Percentiles rank a stretch among this genome's conserved stretches.
Conservation (phyloP, 2,329 filamentous ascomycete species). For the Epichloe sp. region DNA sequence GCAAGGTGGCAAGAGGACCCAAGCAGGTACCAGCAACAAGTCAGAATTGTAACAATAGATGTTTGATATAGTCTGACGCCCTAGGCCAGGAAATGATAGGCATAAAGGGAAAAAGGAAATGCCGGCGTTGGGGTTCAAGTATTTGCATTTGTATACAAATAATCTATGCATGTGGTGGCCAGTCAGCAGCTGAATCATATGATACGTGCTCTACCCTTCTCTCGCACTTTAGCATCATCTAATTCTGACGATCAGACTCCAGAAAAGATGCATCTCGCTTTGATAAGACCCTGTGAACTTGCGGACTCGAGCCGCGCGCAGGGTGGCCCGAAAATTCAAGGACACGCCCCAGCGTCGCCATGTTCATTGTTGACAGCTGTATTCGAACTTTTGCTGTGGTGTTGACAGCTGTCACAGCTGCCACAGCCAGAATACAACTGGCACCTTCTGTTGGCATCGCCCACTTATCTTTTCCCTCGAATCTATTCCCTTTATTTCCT, state of each 20-base stretch:
- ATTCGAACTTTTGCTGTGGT: background rate
- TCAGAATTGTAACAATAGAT: background rate
- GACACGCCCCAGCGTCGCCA: background rate
- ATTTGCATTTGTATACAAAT: background rate
- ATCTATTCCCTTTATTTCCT: background rate
- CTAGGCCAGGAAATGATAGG: background rate
- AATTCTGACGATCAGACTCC: too few relatives aligned
- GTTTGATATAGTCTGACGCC: background rate
- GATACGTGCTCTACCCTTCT: background rate
- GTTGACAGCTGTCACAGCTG: background rate
- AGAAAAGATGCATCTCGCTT: too few relatives aligned
- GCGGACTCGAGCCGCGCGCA: too few relatives aligned
- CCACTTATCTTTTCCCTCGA: background rate
- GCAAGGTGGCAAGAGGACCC: slow-evolving; percentile 3
- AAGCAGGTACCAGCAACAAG: background rate
- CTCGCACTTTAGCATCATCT: background rate
- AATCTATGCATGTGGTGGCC: background rate
- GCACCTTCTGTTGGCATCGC: background rate
- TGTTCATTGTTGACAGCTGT: background rate
- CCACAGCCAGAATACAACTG: background rate
- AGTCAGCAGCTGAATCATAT: background rate
- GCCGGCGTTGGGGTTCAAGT: slow-evolving; percentile 1
- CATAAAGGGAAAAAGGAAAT: background rate
- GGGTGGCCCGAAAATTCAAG: background rate
- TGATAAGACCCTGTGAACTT: too few relatives aligned